Evolutionary conservation across 441 rosid species (phyloP).

Genomic region (Bocquillonia castaneifolia): DNA sequence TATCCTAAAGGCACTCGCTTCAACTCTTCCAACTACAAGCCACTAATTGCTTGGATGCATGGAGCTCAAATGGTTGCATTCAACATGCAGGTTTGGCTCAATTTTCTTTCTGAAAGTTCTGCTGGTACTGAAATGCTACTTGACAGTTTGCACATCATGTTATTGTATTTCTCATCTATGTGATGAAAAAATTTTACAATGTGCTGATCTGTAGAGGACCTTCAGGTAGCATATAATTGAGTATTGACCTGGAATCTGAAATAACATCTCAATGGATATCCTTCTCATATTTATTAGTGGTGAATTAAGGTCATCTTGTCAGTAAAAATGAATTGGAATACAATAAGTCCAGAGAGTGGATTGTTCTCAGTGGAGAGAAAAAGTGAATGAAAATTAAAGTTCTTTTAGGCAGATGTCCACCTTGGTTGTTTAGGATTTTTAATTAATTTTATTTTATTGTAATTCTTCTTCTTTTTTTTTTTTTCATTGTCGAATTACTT

Average conservation of each 20-base stretch:
- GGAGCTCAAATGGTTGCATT: conserved; percentile 99
- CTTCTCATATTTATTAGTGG: background rate
- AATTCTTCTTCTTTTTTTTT: too few relatives aligned
- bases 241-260: background rate
- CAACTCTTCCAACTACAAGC: conserved; percentile 86
- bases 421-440: background rate
- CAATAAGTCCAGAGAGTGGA: too few relatives aligned
- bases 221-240: background rate
- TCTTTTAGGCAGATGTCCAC: too few relatives aligned
- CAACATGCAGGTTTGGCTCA: conserved; percentile 78
- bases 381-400: too few relatives aligned
- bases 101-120: conserved; percentile 6
- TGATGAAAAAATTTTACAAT: background rate
- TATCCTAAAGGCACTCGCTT: conserved; percentile 81
- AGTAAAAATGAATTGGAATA: too few relatives aligned
- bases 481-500: background rate
- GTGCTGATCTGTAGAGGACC: background rate
- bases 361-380: too few relatives aligned
- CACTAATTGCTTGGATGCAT: conserved; percentile 80
- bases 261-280: background rate
- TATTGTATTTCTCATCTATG: background rate
- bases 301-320: background rate
- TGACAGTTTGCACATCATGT: background rate
- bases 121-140: background rate
- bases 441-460: too few relatives aligned